Evolutionary conservation across 805 yeast genomes (phyloP).

Genomic region (Teunomyces funiuensis): DNA sequence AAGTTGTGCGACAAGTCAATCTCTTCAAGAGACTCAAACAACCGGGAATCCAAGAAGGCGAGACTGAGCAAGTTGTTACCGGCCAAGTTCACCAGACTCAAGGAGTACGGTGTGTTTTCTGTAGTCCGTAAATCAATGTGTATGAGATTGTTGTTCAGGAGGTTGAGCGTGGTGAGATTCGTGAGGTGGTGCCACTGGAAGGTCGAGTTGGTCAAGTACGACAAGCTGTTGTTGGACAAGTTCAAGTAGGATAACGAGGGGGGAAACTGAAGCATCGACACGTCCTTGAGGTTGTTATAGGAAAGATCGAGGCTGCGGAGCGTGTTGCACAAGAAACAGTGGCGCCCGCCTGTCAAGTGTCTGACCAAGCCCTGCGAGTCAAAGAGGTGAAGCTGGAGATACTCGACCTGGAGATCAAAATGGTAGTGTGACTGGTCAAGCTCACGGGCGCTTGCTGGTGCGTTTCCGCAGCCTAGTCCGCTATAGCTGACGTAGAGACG

Average conservation of each 20-base stretch:
- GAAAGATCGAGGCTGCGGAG: constrained; percentile 26
- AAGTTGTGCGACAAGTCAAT: constrained; percentile 28
- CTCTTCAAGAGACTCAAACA: constrained; percentile 13
- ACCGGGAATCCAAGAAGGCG: constrained; percentile 2
- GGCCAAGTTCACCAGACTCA: constrained; percentile 20
- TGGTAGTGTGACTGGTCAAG: neutral
- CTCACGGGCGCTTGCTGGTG: neutral
- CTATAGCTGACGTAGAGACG: neutral
- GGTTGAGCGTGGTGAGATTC: constrained; percentile 16
- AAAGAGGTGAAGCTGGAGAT: constrained; percentile 16
- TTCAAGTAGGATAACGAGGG: constrained; percentile 17
- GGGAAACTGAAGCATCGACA: constrained; percentile 21
- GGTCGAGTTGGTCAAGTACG: constrained; percentile 14
- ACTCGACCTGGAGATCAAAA: constrained; percentile 1
- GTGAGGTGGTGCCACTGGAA: constrained; percentile 16
- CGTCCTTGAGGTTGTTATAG: constrained; percentile 25
- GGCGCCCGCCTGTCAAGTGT: constrained; percentile 9
- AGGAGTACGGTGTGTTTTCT: constrained; percentile 1
- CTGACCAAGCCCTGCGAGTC: constrained; percentile 12
- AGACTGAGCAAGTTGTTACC: constrained; percentile 23
- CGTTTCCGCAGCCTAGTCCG: neutral
- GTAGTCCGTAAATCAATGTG: constrained; percentile 1
- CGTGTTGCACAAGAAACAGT: constrained; percentile 8
- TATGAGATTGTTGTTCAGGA: constrained; percentile 25
- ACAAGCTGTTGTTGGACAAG: constrained; percentile 28